Conservation (phyloP, 371 early-diverging fungal genomes). For the Mucor irregularis region DNA sequence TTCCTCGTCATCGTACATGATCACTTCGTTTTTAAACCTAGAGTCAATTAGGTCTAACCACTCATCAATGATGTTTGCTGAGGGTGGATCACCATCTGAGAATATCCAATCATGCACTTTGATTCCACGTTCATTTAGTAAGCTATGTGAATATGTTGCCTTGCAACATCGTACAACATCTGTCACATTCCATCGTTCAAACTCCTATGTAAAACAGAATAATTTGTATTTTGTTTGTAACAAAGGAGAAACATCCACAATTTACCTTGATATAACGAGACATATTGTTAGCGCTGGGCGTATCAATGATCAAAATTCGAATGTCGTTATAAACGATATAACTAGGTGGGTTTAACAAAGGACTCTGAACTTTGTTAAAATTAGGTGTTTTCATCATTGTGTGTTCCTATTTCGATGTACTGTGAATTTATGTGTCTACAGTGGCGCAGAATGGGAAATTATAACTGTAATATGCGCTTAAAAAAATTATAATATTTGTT, state of each 20-base stretch:
- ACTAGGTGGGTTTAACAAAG: conserved; percentile 33
- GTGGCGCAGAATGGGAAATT: no score
- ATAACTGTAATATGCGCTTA: no score
- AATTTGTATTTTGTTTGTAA: background rate
- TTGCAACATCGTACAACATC: conserved; percentile 90
- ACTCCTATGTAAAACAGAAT: conserved; percentile 45
- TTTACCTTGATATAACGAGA: conserved; percentile 64
- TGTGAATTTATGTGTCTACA: no score
- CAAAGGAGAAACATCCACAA: background rate
- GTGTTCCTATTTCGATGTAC: no score
- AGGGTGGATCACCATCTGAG: conserved; percentile 78
- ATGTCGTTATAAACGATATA: conserved; percentile 41
- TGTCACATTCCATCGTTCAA: conserved; percentile 72
- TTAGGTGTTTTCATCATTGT: conserved; percentile 19
- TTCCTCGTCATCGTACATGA: background rate
- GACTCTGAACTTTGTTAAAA: conserved; percentile 13
- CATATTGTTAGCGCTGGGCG: conserved; percentile 76
- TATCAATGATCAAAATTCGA: conserved; percentile 82
- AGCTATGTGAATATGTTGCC: conserved; percentile 72
- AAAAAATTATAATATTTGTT: no score
- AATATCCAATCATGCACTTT: conserved; percentile 78
- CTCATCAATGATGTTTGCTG: conserved; percentile 59
- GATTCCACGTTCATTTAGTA: conserved; percentile 60
- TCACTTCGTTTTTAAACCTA: conserved; percentile 25
- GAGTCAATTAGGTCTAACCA: conserved; percentile 69